phyloP scores from a whole-genome alignment of 2,329 filamentous ascomycete species.

The Penicillium brasilianum region DNA sequence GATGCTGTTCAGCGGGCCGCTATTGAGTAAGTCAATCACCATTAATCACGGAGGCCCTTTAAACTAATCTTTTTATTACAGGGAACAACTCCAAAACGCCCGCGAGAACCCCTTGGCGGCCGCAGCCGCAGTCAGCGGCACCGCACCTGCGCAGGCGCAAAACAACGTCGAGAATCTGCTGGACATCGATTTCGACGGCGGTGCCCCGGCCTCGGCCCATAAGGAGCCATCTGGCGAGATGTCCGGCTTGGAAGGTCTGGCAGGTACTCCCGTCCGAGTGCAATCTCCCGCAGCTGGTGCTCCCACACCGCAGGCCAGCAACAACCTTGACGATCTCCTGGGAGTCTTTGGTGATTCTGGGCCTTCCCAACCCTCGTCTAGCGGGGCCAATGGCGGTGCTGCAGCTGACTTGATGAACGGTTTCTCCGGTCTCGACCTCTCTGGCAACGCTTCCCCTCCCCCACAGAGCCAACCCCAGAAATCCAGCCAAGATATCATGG shows the following conservation, averaged over 20 bases:
- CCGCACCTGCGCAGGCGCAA: conserved; percentile 60
- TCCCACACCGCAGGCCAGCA: conserved; percentile 43
- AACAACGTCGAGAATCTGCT: conserved; percentile 92
- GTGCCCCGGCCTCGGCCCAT: conserved; percentile 85
- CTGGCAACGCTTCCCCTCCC: conserved; percentile 50
- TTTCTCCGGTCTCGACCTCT: conserved; percentile 80
- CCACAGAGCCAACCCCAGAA: conserved; percentile 47
- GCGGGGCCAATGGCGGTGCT: conserved; percentile 40
- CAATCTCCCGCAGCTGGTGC: conserved; percentile 49
- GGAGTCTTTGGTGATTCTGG: conserved; percentile 66
- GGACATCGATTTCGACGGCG: conserved; percentile 94
- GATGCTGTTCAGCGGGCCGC: conserved; percentile 94
- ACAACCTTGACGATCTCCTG: conserved; percentile 82
- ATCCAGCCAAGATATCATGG: conserved; percentile 61
- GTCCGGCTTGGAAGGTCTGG: conserved; percentile 65
- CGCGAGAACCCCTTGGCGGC: conserved; percentile 90
- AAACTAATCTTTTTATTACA: conserved; percentile 36
- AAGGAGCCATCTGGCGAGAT: conserved; percentile 65
- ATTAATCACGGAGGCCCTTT: background rate
- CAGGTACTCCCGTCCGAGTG: conserved; percentile 61
- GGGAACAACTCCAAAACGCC: conserved; percentile 87
- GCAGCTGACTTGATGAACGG: conserved; percentile 73
- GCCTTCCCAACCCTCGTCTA: conserved; percentile 39
- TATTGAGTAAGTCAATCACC: conserved; percentile 68
- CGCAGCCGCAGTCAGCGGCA: conserved; percentile 64